Evolutionary conservation across 305 asterid species (phyloP).

Genomic region (Solanum hybrid): DNA sequence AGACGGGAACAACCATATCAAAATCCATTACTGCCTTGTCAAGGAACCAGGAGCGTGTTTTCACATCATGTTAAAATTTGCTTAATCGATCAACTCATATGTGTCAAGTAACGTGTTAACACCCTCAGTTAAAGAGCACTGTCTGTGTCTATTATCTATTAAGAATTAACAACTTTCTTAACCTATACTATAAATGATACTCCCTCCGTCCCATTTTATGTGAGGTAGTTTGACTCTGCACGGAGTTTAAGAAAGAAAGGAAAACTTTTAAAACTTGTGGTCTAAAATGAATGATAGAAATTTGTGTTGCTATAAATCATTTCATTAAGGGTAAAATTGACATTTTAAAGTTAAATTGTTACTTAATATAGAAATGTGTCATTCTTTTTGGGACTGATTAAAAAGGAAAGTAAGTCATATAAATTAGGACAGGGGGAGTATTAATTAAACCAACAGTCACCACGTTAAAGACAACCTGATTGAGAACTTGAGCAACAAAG

Average conservation of each 20-base stretch:
- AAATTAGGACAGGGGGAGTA: neutral
- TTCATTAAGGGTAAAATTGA: neutral
- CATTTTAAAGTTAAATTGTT: neutral
- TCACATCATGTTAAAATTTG: neutral
- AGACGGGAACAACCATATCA: neutral
- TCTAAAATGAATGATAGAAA: neutral
- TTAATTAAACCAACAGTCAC: neutral
- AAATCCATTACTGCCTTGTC: neutral
- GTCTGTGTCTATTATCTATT: neutral
- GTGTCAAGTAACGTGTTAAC: neutral
- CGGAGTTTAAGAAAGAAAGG: neutral
- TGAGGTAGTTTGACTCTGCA: neutral
- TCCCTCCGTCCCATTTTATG: neutral
- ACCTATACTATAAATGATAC: neutral
- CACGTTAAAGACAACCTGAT: neutral
- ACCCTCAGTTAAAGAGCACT: neutral
- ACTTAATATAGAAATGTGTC: neutral
- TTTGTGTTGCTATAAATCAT: neutral
- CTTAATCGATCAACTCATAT: neutral
- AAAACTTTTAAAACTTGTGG: neutral
- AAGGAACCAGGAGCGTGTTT: neutral
- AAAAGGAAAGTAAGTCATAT: neutral
- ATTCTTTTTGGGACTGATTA: neutral
- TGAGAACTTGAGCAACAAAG: neutral
- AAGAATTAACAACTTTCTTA: neutral